phyloP scores from a whole-genome alignment of 75 land plant species.

The Chamaecyparis obtusa region DNA sequence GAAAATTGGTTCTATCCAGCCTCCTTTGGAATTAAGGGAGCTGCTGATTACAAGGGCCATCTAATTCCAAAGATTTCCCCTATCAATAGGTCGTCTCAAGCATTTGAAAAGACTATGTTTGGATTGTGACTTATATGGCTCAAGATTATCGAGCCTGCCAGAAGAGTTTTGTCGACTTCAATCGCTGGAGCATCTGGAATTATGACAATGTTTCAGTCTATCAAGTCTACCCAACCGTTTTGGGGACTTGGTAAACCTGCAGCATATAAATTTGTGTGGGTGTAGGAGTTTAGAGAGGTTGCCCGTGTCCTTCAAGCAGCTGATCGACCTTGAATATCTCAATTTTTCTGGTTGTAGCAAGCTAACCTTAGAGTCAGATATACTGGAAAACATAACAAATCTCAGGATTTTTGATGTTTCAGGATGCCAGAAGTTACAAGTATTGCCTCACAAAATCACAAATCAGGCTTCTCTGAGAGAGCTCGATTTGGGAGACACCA shows the following conservation, averaged over 20 bases:
- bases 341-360: neutral
- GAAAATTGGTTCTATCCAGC: no score
- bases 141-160: neutral
- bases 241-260: no score
- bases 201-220: neutral
- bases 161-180: neutral
- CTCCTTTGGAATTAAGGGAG: neutral
- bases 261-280: neutral
- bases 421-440: neutral
- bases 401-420: neutral
- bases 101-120: neutral
- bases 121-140: no score
- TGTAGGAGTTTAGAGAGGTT: neutral
- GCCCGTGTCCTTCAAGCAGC: neutral
- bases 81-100: neutral
- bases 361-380: neutral
- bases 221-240: no score
- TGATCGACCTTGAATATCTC: neutral
- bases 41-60: neutral
- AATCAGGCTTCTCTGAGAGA: neutral
- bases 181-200: neutral
- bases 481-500: neutral
- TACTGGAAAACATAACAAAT: neutral
- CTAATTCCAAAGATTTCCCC: no score
- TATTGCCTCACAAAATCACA: neutral